Conservation (phyloP, 1,139 yeast species). For the Magnusiomyces sp. region DNA sequence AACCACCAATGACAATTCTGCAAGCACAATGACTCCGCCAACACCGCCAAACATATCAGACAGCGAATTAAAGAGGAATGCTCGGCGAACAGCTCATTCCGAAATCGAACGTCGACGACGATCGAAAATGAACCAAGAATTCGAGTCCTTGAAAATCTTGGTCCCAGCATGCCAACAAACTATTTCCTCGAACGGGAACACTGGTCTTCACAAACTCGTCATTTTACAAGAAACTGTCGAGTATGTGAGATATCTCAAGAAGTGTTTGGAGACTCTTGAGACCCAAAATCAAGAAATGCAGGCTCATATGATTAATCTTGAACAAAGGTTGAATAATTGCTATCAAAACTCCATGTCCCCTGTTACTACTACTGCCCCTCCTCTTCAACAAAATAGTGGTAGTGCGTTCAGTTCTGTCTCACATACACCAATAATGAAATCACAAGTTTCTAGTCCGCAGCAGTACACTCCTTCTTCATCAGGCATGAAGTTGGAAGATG, state of each 20-base stretch:
- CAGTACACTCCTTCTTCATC: not conserved
- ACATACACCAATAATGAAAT: not conserved
- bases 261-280: conserved; percentile 21
- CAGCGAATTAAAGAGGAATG: conserved; percentile 40
- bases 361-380: not conserved
- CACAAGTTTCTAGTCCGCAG: not conserved
- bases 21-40: conserved; percentile 2
- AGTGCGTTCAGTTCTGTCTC: not conserved
- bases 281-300: conserved; percentile 2
- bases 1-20: not conserved
- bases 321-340: conserved; percentile 2
- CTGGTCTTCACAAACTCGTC: conserved; percentile 73
- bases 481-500: not conserved
- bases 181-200: conserved; percentile 33
- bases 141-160: conserved; percentile 67
- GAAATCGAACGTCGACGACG: conserved; percentile 75
- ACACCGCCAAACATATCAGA: conserved; percentile 24
- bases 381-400: not conserved
- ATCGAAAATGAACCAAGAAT: conserved; percentile 71
- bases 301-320: conserved; percentile 4
- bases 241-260: conserved; percentile 60
- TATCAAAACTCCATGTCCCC: not conserved
- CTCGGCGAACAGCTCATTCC: conserved; percentile 58
- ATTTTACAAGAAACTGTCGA: conserved; percentile 76
- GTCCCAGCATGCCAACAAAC: conserved; percentile 66